These are phyloP conservation scores for Plectranthus barbatus DNA, from an alignment of 257 asterid genomes.

Conservation along the genomic window DNA sequence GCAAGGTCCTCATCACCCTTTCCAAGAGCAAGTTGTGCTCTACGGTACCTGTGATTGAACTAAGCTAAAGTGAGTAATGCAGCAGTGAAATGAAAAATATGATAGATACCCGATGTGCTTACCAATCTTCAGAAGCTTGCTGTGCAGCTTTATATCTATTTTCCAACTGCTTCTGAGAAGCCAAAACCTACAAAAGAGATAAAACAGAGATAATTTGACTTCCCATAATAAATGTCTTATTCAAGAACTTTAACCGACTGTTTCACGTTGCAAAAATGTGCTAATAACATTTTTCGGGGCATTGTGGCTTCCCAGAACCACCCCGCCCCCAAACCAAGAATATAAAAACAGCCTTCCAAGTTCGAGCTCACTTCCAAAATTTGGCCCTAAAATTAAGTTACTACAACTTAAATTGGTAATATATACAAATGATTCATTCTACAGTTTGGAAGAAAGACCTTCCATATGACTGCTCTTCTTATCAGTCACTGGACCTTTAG, in stretches of 20 bases:
- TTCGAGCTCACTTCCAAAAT: neutral
- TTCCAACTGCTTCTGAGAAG: constrained; percentile 92
- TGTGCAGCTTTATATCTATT: constrained; percentile 85
- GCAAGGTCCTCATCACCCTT: constrained; percentile 99
- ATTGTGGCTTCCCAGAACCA: neutral
- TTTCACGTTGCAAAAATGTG: neutral
- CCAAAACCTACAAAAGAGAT: constrained; percentile 61
- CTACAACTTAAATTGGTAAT: neutral
- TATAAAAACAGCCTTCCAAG: neutral
- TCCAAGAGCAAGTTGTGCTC: constrained; percentile 91
- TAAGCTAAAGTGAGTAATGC: constrained; percentile 12
- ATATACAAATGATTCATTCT: neutral
- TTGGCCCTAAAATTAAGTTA: neutral
- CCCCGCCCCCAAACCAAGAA: neutral
- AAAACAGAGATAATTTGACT: constrained; percentile 1
- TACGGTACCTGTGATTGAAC: constrained; percentile 67
- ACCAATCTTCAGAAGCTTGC: constrained; percentile 95
- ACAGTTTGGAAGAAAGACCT: neutral
- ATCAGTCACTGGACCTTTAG: no score
- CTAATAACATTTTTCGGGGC: neutral
- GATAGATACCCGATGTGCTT: constrained; percentile 14
- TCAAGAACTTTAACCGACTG: neutral
- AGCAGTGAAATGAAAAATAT: constrained; percentile 7
- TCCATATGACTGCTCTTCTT: no score
- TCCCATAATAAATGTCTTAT: neutral